Evolutionary conservation across 148 eudicot species (phyloP).

Genomic region (Drosera capensis): DNA sequence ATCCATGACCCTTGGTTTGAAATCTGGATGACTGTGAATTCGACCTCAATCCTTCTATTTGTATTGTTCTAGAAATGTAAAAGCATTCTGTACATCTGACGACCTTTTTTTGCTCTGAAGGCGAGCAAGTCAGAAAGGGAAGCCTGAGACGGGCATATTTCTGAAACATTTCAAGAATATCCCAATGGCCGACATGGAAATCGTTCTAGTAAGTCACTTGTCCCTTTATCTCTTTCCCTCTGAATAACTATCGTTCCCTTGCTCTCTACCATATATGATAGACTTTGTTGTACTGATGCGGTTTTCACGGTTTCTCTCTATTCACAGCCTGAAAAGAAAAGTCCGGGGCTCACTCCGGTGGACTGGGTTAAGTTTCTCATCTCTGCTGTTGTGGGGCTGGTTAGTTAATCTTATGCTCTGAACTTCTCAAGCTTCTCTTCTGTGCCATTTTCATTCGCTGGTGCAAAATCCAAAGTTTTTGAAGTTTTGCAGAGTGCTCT

Average conservation of each 20-base stretch:
- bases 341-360: conserved; percentile 93
- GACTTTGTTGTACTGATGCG: too few relatives aligned
- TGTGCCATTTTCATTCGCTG: background rate
- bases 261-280: background rate
- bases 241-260: background rate
- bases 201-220: conserved; percentile 55
- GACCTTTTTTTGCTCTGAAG: conserved; percentile 20
- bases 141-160: conserved; percentile 64
- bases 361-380: conserved; percentile 92
- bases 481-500: conserved; percentile 57
- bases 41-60: background rate
- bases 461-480: background rate
- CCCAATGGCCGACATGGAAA: conserved; percentile 98
- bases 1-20: too few relatives aligned
- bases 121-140: conserved; percentile 40
- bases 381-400: conserved; percentile 91
- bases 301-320: too few relatives aligned
- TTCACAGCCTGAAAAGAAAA: conserved; percentile 88
- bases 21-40: background rate
- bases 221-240: background rate
- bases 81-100: background rate
- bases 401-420: conserved; percentile 35
- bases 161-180: conserved; percentile 95
- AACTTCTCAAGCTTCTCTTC: background rate
- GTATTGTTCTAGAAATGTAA: background rate